Base-by-base conservation (phyloP, 2,329 filamentous ascomycete species). In the Bipolaris zeicola region DNA sequence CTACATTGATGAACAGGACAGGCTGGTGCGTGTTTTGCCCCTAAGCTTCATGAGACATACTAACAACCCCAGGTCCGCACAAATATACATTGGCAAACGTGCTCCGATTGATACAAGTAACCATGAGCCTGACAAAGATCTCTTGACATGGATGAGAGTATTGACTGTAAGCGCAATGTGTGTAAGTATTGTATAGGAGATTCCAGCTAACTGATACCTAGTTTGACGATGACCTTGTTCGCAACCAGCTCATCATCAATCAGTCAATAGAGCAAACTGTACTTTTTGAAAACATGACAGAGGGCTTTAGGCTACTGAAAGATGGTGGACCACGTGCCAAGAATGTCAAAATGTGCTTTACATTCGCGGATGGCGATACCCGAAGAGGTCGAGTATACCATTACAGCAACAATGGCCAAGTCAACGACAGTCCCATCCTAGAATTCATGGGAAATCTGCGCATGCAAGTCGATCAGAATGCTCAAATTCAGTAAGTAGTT, bases 231-330 rank as follows among this genome's bases (percentile, higher is more conserved):
- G 85, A 90, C 18, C 77, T 90, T 41, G 88, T 97, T 18, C 87
- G 87, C 47, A 89, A 92, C 58, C 88, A 92, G 57, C 80, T 98
- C 44, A 89, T 99, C 68, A 95, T 98, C 72, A 89, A 88, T 60
- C 84, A 92, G 65, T 78, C 80, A 6, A 91, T 97, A 50, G 95
- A 99, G 60, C 93, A 97, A 73, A 86, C 89, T 6, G 85, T 96
- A 5, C 81, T 99, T 0, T 86, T 97, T 51, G 81, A 87, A 52
- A 81, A 88, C 28, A 81, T 90, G 26, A 75, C 81, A 1, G 84
- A 91, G 53, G 95, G 89, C 1, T 81, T 88, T 41, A 78, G 81
- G 3, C 83, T 90, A 43, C 90, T 96, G 83, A 86, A 89, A 58
- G 81, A 83, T 50, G 81, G 80, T 20, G 78, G 63, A 7, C 39